Evolutionary conservation across 306 rosid genomes (phyloP), one percentile per base, ranked within the genome.

Genomic region (Luffa aegyptiaca): DNA sequence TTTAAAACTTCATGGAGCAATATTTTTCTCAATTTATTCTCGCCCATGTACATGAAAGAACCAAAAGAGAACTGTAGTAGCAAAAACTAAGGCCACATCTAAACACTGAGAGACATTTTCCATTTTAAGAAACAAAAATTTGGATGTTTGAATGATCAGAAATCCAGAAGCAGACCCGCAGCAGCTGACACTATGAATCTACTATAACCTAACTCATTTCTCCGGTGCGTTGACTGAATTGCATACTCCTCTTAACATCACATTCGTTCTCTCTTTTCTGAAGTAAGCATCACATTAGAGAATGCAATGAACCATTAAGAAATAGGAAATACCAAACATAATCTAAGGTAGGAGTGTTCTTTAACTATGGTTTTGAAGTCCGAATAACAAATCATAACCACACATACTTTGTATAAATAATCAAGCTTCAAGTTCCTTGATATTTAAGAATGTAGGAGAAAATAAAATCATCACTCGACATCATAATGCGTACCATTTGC

Each of bases 401-500:
- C 58, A 5, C 10, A 10, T 20, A 13, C 7, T 48, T 13, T 26
- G 41, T 69, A 26, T 21, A 17, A 21, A 45, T 26, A 72, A 72
- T 72, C 5, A 48, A 26, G 41, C 31, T 72, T 8, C 35, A 72
- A 72, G 58, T 48, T 72, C 75, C 10, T 41, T 41, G 18, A 70
- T 70, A 45, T 4, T 11, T 72, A 72, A 72, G 77, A 72, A 72
- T 46, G 77, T 72, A 3, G 45, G n/a, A 5, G 48, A 75, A 75
- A 66, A 75, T 35, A 17, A 75, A 75, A 36, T 56, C 65, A 53
- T 16, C 42, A 2, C 0, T 46, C 9, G n/a, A 18, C 64, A 66
- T 17, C 65, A 6, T 37, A 39, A 55, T 37, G 11, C 77, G 55
- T 91, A 95, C 98, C 98, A 95, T 95, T 85, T 95, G 91, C 53